Conservation (phyloP, 306 rosid genomes). For the Trifolium pratense region DNA sequence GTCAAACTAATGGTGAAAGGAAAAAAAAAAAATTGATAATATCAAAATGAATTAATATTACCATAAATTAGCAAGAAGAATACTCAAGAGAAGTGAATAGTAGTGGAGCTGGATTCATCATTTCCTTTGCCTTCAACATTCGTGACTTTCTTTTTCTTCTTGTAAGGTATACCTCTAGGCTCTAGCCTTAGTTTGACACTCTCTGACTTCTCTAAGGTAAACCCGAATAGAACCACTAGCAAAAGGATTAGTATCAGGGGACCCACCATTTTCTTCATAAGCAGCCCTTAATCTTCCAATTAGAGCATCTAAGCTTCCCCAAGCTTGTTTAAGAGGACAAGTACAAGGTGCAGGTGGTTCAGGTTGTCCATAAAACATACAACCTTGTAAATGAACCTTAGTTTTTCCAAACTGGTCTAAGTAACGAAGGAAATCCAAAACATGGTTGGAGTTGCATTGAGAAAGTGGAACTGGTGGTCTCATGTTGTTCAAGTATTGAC, state of each 20-base stretch:
- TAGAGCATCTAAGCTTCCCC: slow-evolving; percentile 97
- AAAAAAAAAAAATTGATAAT: neutral
- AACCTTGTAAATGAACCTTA: slow-evolving; percentile 86
- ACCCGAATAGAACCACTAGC: slow-evolving; percentile 83
- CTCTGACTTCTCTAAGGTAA: slow-evolving; percentile 85
- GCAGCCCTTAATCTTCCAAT: slow-evolving; percentile 96
- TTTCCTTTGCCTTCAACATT: slow-evolving; percentile 39
- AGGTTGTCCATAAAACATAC: slow-evolving; percentile 90
- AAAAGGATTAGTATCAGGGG: slow-evolving; percentile 78
- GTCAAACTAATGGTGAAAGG: too few species aligned
- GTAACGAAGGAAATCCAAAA: slow-evolving; percentile 81
- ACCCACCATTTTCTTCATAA: slow-evolving; percentile 93
- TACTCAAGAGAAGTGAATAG: slow-evolving; percentile 58
- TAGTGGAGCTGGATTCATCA: slow-evolving; percentile 52
- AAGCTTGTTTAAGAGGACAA: slow-evolving; percentile 90
- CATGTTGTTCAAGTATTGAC: slow-evolving; percentile 86
- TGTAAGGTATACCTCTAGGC: slow-evolving; percentile 97
- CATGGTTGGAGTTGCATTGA: slow-evolving; percentile 85
- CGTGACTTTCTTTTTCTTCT: slow-evolving; percentile 85
- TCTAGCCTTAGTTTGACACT: slow-evolving; percentile 91
- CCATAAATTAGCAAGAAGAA: slow-evolving; percentile 43
- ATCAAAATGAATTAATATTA: slow-evolving; percentile 43
- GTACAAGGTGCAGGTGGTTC: slow-evolving; percentile 97
- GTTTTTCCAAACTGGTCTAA: slow-evolving; percentile 97
- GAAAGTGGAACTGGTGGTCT: slow-evolving; percentile 85